These are phyloP conservation scores for Lachancea lanzarotensis DNA, from an alignment of 805 yeast species.

Conservation along the genomic window DNA sequence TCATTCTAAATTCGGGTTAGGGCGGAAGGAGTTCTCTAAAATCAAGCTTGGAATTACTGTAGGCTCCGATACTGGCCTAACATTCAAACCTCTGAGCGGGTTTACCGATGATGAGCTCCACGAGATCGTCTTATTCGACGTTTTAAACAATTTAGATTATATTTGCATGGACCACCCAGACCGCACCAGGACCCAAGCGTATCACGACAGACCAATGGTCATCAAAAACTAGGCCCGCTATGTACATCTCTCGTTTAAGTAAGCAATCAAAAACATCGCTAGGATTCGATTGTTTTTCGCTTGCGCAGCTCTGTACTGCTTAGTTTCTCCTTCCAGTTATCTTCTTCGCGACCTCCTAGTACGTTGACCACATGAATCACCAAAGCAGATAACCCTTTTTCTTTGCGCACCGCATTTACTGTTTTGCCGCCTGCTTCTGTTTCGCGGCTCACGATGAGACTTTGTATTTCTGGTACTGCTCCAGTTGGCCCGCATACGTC, in stretches of 20 bases:
- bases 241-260: conserved; percentile 1
- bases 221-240: conserved; percentile 36
- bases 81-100: conserved; percentile 35
- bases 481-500: conserved; percentile 97
- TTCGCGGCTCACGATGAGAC: conserved; percentile 76
- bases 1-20: conserved; percentile 63
- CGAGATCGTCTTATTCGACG: conserved; percentile 46
- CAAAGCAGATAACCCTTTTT: conserved; percentile 48
- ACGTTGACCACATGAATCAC: conserved; percentile 51
- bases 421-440: conserved; percentile 66
- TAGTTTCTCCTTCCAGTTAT: conserved; percentile 62
- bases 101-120: conserved; percentile 44
- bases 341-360: conserved; percentile 54
- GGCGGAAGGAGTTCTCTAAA: conserved; percentile 73
- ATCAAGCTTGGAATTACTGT: conserved; percentile 44
- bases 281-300: conserved; percentile 6
- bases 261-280: neutral
- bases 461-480: conserved; percentile 60
- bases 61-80: conserved; percentile 31
- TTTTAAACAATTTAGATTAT: conserved; percentile 42
- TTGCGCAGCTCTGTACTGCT: conserved; percentile 79
- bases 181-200: conserved; percentile 52
- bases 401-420: conserved; percentile 60
- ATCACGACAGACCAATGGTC: conserved; percentile 52
- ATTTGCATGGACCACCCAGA: conserved; percentile 88